A percentile compares a stretch with the other conserved stretches of the same genome.
These are phyloP conservation scores for Russula ochroleuca DNA, from an alignment of 768 basidiomycete species.

Conservation along the genomic window DNA sequence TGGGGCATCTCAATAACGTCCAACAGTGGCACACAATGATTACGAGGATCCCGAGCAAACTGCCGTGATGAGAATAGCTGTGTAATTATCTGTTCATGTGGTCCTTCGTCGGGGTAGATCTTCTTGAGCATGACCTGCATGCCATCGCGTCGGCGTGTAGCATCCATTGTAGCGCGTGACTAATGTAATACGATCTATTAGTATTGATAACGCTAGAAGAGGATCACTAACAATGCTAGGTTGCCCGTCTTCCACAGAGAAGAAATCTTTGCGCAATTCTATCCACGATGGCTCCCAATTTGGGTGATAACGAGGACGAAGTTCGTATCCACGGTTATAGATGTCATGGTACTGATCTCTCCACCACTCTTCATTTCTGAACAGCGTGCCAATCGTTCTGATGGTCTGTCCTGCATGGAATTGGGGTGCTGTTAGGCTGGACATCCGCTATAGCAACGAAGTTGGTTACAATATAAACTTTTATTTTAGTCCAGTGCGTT, in stretches of 20 bases:
- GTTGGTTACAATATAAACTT: background rate
- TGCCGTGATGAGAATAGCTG: slow-evolving; percentile 16
- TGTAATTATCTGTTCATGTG: slow-evolving; percentile 16
- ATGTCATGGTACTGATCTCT: slow-evolving; percentile 6
- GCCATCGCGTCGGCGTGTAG: slow-evolving; percentile 24
- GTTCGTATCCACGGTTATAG: slow-evolving; percentile 8
- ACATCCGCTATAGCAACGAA: background rate
- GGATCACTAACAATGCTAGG: slow-evolving; percentile 5
- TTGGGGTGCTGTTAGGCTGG: background rate
- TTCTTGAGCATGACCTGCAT: slow-evolving; percentile 28
- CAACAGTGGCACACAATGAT: slow-evolving; percentile 29
- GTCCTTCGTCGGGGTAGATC: slow-evolving; percentile 5
- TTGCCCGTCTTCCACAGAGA: slow-evolving; percentile 15
- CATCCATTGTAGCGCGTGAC: slow-evolving; percentile 26
- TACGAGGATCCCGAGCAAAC: slow-evolving; percentile 24
- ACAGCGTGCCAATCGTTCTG: slow-evolving; percentile 11
- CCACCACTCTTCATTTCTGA: slow-evolving; percentile 23
- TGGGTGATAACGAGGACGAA: slow-evolving; percentile 23
- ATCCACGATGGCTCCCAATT: slow-evolving; percentile 22
- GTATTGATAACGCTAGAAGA: background rate
- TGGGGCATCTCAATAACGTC: slow-evolving; percentile 26
- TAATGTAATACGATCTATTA: background rate
- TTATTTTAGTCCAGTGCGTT: background rate
- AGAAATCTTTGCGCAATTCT: slow-evolving; percentile 7
- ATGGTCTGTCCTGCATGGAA: background rate